A percentile compares a stretch with the other conserved stretches of the same genome.
These are phyloP conservation scores for Auriculariales sp. DNA, from an alignment of 768 basidiomycete species.

Conservation along the genomic window DNA sequence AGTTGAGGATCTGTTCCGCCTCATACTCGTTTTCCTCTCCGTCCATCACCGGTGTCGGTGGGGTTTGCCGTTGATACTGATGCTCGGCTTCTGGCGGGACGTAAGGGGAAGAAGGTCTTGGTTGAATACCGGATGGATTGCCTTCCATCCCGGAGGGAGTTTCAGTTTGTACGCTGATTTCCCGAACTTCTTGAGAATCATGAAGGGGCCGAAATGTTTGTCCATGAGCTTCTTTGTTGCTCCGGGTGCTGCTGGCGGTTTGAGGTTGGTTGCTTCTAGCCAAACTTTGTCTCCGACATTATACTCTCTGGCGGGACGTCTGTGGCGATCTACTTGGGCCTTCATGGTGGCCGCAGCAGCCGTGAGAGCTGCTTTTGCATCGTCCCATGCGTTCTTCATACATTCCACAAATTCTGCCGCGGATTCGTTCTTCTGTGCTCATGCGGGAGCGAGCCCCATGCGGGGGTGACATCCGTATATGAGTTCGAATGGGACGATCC, in stretches of 20 bases:
- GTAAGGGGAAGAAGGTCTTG: conserved; percentile 8
- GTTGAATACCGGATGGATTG: too few relatives aligned
- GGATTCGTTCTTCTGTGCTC: conserved; percentile 3
- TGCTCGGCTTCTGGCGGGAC: conserved; percentile 5
- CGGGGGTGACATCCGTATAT: conserved; percentile 12
- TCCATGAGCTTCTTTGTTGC: too few relatives aligned
- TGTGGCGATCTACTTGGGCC: conserved; percentile 13
- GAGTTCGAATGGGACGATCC: conserved; percentile 17
- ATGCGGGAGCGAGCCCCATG: conserved; percentile 1
- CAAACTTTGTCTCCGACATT: too few relatives aligned
- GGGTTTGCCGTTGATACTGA: conserved; percentile 6
- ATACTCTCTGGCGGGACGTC: too few relatives aligned
- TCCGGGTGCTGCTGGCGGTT: too few relatives aligned
- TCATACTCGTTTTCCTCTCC: conserved; percentile 6
- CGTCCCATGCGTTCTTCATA: conserved; percentile 10
- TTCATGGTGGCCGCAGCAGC: conserved; percentile 16
- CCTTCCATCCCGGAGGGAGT: too few relatives aligned
- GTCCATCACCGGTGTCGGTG: conserved; percentile 7
- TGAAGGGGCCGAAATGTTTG: too few relatives aligned
- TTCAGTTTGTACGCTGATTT: too few relatives aligned
- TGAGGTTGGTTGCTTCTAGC: too few relatives aligned
- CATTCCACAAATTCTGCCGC: conserved; percentile 9
- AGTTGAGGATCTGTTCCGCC: conserved; percentile 14
- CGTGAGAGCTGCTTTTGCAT: conserved; percentile 6
- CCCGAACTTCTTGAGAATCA: too few relatives aligned